Evolutionary conservation across 2,329 filamentous ascomycete genomes (phyloP), one percentile per base, ranked within the genome.

Genomic region (Penicillium sp.): DNA sequence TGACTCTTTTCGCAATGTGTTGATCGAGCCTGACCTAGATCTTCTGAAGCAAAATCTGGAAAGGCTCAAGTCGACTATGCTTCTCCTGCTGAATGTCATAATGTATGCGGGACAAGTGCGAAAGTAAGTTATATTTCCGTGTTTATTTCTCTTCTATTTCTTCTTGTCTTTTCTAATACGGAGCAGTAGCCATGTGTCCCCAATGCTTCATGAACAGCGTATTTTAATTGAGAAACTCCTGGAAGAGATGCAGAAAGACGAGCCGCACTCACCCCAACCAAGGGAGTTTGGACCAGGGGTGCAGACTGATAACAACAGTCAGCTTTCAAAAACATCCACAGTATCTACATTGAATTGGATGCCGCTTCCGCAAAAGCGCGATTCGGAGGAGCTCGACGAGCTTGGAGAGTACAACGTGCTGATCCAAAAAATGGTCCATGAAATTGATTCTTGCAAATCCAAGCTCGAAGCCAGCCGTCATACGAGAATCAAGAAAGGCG

Each of bases 21-120:
- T 63, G 14, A 57, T n/a, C n/a, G n/a, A 67, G 48, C 50, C 53
- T 3, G 57, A 68, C 18, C 48, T 72, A 43, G 57, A 66, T n/a
- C 11, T 67, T 3, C 52, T 72, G 14, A 49, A 57, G 8, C 51
- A 58, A 11, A 71, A 72, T 48, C 51, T 72, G 42, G 71, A 71
- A n/a, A 58, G 64, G n/a, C 37, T 72, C 21, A 72, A 71, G 39
- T 60, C 55, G 7, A 71, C 65, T 9, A 49, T 26, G 31, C 26
- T 52, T 5, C 11, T 52, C 3, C 33, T 52, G 44, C 39, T 49
- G 18, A 64, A 70, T 55, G 67, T 72, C 1, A 62, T 72, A 31
- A 68, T 65, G 28, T 70, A 70, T 51, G 69, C 69, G 13, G 63
- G 60, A 23, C 64, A 67, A 21, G 23, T 43, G 28, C 40, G 40